Conservation (phyloP, 192 early-diverging fungal species). For the Backusella mclennaniae region DNA sequence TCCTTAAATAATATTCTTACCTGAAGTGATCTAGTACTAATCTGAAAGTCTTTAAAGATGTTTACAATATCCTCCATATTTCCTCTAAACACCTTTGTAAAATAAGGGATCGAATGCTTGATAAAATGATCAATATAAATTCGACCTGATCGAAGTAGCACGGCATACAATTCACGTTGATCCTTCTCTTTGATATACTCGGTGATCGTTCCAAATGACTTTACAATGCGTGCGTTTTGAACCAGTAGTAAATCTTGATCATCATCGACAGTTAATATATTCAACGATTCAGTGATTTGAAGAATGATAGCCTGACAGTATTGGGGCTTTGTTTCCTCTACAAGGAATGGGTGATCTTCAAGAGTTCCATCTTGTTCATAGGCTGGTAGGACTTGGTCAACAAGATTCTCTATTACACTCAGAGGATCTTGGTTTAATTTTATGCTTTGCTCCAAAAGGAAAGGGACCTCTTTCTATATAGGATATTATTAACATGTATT, state of each 20-base stretch:
- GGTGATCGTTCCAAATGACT: constrained; percentile 45
- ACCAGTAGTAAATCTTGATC: constrained; percentile 15
- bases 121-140: constrained; percentile 55
- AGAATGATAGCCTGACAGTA: constrained; percentile 40
- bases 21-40: constrained; percentile 48
- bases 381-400: constrained; percentile 36
- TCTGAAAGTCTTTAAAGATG: constrained; percentile 54
- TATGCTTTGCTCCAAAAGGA: constrained; percentile 45
- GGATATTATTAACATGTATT: neutral
- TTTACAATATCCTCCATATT: constrained; percentile 39
- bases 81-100: constrained; percentile 46
- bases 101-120: constrained; percentile 46
- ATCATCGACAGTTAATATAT: neutral
- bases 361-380: constrained; percentile 34
- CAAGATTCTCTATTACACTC: constrained; percentile 37
- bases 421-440: constrained; percentile 32
- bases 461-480: constrained; percentile 42
- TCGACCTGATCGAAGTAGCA: constrained; percentile 46
- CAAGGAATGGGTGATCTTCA: constrained; percentile 41
- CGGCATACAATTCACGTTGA: constrained; percentile 40
- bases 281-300: constrained; percentile 13
- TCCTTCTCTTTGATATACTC: constrained; percentile 49
- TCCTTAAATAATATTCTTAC: constrained; percentile 20
- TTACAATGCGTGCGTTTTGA: constrained; percentile 36
- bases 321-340: constrained; percentile 34